Evolutionary conservation across 2,329 filamentous ascomycete species (phyloP).

Genomic region (Ceratocystis cacaofunesta): DNA sequence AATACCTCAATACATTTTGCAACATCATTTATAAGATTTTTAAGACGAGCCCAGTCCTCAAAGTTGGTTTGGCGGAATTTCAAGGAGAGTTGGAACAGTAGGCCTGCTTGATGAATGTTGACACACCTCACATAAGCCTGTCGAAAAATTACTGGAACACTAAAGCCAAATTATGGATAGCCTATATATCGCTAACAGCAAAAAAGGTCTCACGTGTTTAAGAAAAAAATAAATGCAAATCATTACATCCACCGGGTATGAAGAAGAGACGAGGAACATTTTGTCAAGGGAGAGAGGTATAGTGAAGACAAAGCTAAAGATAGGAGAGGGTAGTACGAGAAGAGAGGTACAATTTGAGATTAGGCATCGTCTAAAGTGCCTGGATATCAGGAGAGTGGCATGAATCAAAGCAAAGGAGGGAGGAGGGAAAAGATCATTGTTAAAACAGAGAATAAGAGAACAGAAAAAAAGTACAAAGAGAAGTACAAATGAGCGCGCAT

Average conservation of each 20-base stretch:
- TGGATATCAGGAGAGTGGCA: background rate
- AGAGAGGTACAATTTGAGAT: background rate
- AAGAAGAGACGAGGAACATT: background rate
- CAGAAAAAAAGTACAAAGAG: background rate
- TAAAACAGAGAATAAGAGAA: conserved; percentile 8
- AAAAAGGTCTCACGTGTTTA: background rate
- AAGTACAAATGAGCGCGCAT: background rate
- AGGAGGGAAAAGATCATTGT: background rate
- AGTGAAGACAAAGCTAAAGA: conserved; percentile 5
- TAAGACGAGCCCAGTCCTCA: too few relatives aligned
- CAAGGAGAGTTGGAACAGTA: too few relatives aligned
- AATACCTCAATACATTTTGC: too few relatives aligned
- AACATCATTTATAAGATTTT: too few relatives aligned
- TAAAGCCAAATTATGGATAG: too few relatives aligned
- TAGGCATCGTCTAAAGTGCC: background rate
- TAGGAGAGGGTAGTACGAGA: background rate
- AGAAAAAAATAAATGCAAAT: background rate
- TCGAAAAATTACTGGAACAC: too few relatives aligned
- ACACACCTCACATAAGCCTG: too few relatives aligned
- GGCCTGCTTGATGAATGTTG: too few relatives aligned
- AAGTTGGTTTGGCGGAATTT: too few relatives aligned
- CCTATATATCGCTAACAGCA: too few relatives aligned
- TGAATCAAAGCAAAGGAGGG: background rate
- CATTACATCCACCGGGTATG: background rate
- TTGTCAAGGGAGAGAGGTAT: background rate